A percentile compares a stretch with the other conserved stretches of the same genome.
phyloP scores from a whole-genome alignment of 176 grass and related monocot species.

The Carex parvula region DNA sequence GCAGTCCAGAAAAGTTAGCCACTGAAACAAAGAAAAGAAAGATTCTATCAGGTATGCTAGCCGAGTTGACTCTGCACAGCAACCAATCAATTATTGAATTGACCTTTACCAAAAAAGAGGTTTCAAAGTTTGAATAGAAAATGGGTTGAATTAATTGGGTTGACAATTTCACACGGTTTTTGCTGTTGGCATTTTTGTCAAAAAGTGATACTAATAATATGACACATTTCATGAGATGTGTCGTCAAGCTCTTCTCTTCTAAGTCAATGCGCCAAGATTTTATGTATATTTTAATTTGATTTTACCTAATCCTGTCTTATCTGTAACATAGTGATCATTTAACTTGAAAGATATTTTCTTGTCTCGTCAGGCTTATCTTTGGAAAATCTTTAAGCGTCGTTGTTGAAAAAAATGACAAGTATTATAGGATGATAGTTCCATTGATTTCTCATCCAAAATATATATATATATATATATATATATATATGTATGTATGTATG shows the following conservation, averaged over 20 bases:
- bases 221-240: slow-evolving; percentile 12
- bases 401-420: neutral
- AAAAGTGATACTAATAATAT: slow-evolving; percentile 5
- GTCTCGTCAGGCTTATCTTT: neutral
- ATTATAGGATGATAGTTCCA: neutral
- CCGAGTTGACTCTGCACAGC: slow-evolving; percentile 4
- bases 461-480: too few relatives aligned
- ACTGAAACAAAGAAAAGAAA: slow-evolving; percentile 20
- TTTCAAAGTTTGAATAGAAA: slow-evolving; percentile 24
- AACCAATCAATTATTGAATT: slow-evolving; percentile 23
- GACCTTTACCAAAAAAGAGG: slow-evolving; percentile 20
- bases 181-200: slow-evolving; percentile 19
- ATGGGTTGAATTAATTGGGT: slow-evolving; percentile 14
- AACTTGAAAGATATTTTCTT: neutral
- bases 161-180: slow-evolving; percentile 21
- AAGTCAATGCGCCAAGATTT: neutral
- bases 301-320: slow-evolving; percentile 14
- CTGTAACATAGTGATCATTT: neutral
- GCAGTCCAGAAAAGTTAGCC: slow-evolving; percentile 13
- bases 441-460: neutral
- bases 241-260: neutral
- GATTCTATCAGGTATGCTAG: slow-evolving; percentile 1
- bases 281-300: neutral
- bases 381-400: neutral
- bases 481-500: neutral